A percentile compares a stretch with the other conserved stretches of the same genome.
Evolutionary conservation across 257 asterid species (phyloP).

Genomic region (Lycium barbarum): DNA sequence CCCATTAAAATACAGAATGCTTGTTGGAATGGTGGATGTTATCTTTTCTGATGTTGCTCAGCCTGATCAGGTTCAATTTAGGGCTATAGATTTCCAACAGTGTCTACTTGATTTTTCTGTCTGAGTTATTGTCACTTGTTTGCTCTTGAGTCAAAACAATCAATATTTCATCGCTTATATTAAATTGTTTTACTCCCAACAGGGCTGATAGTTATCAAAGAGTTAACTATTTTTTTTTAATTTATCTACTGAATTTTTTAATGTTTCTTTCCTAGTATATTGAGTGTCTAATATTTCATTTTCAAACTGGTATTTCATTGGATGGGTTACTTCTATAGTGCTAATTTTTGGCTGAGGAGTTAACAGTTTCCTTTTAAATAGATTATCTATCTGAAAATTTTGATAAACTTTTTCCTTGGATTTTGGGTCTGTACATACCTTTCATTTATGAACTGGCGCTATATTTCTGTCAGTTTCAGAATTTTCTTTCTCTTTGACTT

Average conservation of each 20-base stretch:
- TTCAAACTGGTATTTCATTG: neutral
- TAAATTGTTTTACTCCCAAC: neutral
- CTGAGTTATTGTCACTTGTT: neutral
- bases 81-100: neutral
- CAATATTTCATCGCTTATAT: neutral
- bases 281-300: neutral
- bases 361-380: neutral
- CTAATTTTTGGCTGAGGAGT: neutral
- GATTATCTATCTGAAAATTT: neutral
- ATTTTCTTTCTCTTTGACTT: neutral
- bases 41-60: constrained; percentile 33
- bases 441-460: neutral
- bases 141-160: neutral
- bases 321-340: neutral
- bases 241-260: too few species aligned
- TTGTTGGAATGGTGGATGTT: constrained; percentile 35
- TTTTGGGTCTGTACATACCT: neutral
- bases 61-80: constrained; percentile 28
- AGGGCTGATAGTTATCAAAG: neutral
- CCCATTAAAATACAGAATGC: constrained; percentile 30
- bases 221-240: too few species aligned
- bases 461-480: neutral
- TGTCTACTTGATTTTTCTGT: neutral
- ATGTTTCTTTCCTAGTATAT: neutral
- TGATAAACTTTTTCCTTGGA: neutral